A percentile compares a stretch with the other conserved stretches of the same genome.
Conservation (phyloP, 345 rosid species). For the Aquilaria malaccensis region DNA sequence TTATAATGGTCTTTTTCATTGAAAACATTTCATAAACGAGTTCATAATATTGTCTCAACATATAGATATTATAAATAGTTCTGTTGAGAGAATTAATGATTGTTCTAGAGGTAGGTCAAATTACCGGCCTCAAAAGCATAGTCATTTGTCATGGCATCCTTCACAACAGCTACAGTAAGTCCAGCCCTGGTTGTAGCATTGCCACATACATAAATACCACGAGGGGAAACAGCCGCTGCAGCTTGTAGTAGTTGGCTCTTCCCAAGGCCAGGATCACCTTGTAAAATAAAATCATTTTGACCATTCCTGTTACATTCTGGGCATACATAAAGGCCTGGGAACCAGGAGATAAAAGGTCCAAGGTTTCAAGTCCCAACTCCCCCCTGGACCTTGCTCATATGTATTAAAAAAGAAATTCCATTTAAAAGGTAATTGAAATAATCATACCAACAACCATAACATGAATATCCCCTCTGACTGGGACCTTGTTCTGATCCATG, state of each 20-base stretch:
- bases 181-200: slow-evolving; percentile 92
- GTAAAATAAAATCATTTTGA: slow-evolving; percentile 7
- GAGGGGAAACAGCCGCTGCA: slow-evolving; percentile 87
- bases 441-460: slow-evolving; percentile 87
- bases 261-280: slow-evolving; percentile 99
- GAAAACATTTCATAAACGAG: too few species aligned
- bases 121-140: slow-evolving; percentile 89
- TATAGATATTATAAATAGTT: too few species aligned
- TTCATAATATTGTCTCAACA: too few species aligned
- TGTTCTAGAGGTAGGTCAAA: not conserved
- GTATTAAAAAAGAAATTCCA: not conserved
- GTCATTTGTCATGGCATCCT: slow-evolving; percentile 84
- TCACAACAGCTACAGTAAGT: slow-evolving; percentile 93
- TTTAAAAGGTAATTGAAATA: slow-evolving; percentile 5
- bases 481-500: slow-evolving; percentile 88
- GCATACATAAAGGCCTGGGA: too few species aligned
- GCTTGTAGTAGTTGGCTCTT: slow-evolving; percentile 98
- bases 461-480: slow-evolving; percentile 99
- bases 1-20: too few species aligned
- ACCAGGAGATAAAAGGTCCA: not conserved
- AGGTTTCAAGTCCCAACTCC: not conserved
- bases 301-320: too few species aligned
- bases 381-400: too few species aligned
- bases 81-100: too few species aligned
- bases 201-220: slow-evolving; percentile 97